Evolutionary conservation across 78 protist species (phyloP).

Genomic region (Parvularia atlantis): DNA sequence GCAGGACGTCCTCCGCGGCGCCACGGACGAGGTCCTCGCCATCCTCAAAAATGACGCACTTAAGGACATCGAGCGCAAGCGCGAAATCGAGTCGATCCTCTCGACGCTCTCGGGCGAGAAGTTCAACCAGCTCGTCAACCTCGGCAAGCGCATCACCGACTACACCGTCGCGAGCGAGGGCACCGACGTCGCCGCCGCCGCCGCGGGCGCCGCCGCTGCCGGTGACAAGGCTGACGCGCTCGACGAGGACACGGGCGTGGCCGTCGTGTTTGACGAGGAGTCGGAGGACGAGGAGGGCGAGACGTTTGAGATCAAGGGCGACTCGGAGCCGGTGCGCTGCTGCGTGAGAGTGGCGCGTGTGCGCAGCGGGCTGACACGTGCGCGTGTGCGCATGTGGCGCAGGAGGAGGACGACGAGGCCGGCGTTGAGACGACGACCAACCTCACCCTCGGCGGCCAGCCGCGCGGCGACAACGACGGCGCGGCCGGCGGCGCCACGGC

Average conservation of each 20-base stretch:
- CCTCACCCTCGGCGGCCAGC: background rate
- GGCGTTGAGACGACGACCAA: background rate
- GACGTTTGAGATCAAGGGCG: background rate
- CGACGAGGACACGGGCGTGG: conserved; percentile 72
- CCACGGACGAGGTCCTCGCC: conserved; percentile 81
- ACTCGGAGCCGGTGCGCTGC: conserved; percentile 4
- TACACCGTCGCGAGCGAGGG: conserved; percentile 14
- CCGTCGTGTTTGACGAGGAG: conserved; percentile 73
- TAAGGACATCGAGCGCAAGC: conserved; percentile 2
- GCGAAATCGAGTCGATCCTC: conserved; percentile 28
- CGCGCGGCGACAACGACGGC: conserved; percentile 14
- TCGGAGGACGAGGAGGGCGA: conserved; percentile 25
- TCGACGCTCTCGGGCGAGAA: conserved; percentile 16
- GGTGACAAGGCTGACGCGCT: conserved; percentile 3
- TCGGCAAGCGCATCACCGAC: conserved; percentile 62
- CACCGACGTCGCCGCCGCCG: background rate
- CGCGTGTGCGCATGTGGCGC: conserved; percentile 26
- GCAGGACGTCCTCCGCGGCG: conserved; percentile 66
- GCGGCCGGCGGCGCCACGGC: conserved; percentile 7
- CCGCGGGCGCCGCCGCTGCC: background rate
- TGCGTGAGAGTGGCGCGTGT: background rate
- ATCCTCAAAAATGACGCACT: conserved; percentile 55
- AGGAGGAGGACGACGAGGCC: conserved; percentile 10
- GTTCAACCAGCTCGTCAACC: conserved; percentile 38
- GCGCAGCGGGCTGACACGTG: too few species aligned